These are phyloP conservation scores for Barnettozyma sucrosica DNA, from an alignment of 805 yeast species.

Conservation along the genomic window DNA sequence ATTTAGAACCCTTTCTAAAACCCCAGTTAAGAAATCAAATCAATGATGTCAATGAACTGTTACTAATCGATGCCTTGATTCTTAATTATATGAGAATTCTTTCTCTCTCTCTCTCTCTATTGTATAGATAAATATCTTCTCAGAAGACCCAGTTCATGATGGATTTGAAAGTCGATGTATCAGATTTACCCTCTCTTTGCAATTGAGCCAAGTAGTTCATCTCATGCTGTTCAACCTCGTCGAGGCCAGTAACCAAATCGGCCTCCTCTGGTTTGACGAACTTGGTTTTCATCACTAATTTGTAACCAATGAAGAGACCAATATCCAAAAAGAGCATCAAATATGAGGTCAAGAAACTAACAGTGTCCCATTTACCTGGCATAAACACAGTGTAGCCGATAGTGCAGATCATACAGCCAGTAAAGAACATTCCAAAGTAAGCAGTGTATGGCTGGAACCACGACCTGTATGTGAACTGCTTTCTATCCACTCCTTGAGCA, in stretches of 20 bases:
- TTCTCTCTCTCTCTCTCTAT: not conserved
- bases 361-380: constrained; percentile 62
- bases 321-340: constrained; percentile 61
- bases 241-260: constrained; percentile 41
- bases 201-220: constrained; percentile 16
- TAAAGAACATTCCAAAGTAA: constrained; percentile 38
- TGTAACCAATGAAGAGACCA: constrained; percentile 42
- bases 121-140: not conserved
- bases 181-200: constrained; percentile 4
- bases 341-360: constrained; percentile 62
- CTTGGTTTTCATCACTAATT: constrained; percentile 40
- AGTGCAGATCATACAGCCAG: constrained; percentile 46
- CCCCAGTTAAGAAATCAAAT: not conserved
- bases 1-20: not conserved
- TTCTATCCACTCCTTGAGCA: constrained; percentile 42
- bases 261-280: constrained; percentile 41
- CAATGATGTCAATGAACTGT: not conserved
- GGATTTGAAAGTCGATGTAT: not conserved
- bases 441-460: constrained; percentile 59
- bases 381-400: constrained; percentile 70
- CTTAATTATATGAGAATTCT: not conserved
- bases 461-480: constrained; percentile 40
- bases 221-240: constrained; percentile 38
- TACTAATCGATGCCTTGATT: not conserved
- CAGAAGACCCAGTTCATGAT: constrained; percentile 17